Percentiles rank a stretch among this genome's conserved stretches.
Evolutionary conservation across 768 basidiomycete genomes (phyloP).

Genomic region (Hortiboletus campestris): DNA sequence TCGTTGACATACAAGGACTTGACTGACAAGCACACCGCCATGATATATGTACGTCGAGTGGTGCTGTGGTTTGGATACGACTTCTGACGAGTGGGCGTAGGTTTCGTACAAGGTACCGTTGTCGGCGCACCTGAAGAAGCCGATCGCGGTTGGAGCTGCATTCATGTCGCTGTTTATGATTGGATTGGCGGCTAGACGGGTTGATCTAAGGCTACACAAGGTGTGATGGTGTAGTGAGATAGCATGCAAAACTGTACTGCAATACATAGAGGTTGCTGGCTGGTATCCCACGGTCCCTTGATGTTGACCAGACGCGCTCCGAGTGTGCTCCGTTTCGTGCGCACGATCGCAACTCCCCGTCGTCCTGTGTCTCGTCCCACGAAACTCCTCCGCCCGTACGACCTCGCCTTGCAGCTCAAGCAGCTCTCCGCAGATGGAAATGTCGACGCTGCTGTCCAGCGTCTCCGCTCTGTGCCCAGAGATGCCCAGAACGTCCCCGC

Average conservation of each 20-base stretch:
- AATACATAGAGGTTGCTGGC: neutral
- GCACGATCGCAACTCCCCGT: conserved; percentile 6
- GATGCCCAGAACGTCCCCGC: conserved; percentile 73
- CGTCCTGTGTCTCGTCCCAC: neutral
- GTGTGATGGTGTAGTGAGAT: conserved; percentile 17
- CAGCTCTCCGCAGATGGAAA: conserved; percentile 54
- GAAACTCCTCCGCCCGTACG: conserved; percentile 57
- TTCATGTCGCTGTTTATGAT: conserved; percentile 64
- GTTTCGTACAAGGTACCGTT: conserved; percentile 84
- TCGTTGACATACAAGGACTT: conserved; percentile 70
- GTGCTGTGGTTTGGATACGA: neutral
- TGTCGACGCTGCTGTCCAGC: conserved; percentile 58
- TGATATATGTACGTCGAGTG: conserved; percentile 72
- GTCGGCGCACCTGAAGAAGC: conserved; percentile 84
- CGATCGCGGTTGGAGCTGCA: conserved; percentile 70
- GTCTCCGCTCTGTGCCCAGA: conserved; percentile 66
- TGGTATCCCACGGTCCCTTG: conserved; percentile 8
- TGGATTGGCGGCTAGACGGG: conserved; percentile 44
- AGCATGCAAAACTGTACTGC: no score
- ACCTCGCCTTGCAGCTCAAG: conserved; percentile 57
- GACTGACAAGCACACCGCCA: conserved; percentile 75
- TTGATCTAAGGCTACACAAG: conserved; percentile 52
- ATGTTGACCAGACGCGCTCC: conserved; percentile 15
- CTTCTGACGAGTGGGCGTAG: conserved; percentile 40
- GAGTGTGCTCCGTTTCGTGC: neutral